phyloP scores from a whole-genome alignment of 306 rosid species.

The Mimosa pudica region DNA sequence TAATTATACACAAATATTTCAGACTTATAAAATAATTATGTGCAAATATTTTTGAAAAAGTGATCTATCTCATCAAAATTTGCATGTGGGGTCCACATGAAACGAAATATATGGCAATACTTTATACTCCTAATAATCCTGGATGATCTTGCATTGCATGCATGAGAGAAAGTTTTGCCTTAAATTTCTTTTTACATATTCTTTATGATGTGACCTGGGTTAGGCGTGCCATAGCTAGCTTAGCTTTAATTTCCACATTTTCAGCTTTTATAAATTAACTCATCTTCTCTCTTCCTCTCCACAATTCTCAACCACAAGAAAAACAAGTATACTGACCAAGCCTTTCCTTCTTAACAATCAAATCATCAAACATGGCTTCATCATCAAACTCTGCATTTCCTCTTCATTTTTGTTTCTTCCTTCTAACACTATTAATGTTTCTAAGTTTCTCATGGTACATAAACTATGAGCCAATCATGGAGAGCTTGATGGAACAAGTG shows the following conservation, averaged over 20 bases:
- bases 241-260: not conserved
- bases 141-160: not conserved
- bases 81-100: not conserved
- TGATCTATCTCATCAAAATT: not conserved
- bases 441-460: constrained; percentile 65
- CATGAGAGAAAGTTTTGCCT: not conserved
- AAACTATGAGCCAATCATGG: constrained; percentile 63
- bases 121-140: not conserved
- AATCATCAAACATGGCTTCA: constrained; percentile 18
- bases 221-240: not conserved
- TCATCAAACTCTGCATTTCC: constrained; percentile 45
- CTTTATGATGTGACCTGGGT: not conserved
- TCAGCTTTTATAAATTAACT: not conserved
- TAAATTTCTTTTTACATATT: not conserved
- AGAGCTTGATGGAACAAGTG: constrained; percentile 57
- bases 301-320: not conserved
- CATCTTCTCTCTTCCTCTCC: not conserved
- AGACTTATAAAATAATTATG: no score
- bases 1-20: no score
- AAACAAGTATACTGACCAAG: no score
- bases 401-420: constrained; percentile 57
- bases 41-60: no score
- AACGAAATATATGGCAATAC: not conserved
- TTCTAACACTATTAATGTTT: constrained; percentile 55
- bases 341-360: no score